phyloP scores from a whole-genome alignment of 139 green algal species.

The Eudorina sp. region DNA sequence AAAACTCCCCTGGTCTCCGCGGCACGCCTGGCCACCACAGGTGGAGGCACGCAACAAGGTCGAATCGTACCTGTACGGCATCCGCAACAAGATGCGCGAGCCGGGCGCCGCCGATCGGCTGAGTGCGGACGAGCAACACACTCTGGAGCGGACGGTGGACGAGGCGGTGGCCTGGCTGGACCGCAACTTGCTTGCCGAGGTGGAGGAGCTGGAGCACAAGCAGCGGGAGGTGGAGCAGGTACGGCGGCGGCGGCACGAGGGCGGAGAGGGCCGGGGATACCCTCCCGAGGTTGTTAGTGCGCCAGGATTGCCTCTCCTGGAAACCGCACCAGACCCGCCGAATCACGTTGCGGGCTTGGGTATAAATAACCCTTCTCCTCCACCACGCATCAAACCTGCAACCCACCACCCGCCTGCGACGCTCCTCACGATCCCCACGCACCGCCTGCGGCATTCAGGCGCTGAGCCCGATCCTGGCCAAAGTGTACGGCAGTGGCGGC shows the following conservation, averaged over 20 bases:
- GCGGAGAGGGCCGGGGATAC: background rate
- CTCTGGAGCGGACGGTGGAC: conserved; percentile 86
- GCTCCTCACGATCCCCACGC: background rate
- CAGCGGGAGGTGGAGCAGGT: conserved; percentile 12
- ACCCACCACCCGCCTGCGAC: too few relatives aligned
- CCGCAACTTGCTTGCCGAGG: background rate
- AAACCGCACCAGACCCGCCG: too few relatives aligned
- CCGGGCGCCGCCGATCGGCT: conserved; percentile 81
- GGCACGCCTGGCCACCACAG: too few relatives aligned
- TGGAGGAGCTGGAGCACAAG: conserved; percentile 9
- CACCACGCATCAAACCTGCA: too few relatives aligned
- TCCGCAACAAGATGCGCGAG: conserved; percentile 92
- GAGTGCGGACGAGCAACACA: conserved; percentile 85
- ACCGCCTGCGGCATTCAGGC: background rate
- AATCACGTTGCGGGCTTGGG: background rate
- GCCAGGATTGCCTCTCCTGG: background rate
- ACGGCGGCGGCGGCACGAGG: background rate
- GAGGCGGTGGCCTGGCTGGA: conserved; percentile 81
- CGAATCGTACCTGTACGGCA: conserved; percentile 92
- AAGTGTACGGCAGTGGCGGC: background rate
- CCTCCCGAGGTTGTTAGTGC: background rate
- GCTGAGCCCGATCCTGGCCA: background rate
- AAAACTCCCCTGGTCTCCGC: too few relatives aligned
- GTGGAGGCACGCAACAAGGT: conserved; percentile 92
- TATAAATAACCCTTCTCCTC: background rate